Conservation (phyloP, 169 alveolate genomes). For the Plasmodium relictum region DNA sequence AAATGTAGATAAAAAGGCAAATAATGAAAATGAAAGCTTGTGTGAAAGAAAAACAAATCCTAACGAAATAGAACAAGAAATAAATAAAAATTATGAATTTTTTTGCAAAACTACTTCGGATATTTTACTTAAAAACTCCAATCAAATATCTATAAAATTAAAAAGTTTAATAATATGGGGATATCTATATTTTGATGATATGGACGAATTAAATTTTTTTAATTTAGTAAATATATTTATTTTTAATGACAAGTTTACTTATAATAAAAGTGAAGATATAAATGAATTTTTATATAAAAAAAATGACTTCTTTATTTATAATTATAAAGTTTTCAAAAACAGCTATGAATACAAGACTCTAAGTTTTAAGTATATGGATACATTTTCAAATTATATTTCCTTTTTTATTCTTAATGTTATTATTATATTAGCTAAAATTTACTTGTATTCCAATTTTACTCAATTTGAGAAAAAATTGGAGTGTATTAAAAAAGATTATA, state of each 20-base stretch:
- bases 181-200: conserved; percentile 37
- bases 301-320: conserved; percentile 46
- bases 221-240: conserved; percentile 39
- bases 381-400: conserved; percentile 21
- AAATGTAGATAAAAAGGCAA: too few relatives aligned
- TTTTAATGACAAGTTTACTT: conserved; percentile 12
- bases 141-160: conserved; percentile 20
- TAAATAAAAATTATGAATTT: neutral
- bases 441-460: neutral
- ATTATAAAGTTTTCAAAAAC: conserved; percentile 33
- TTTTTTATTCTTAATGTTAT: conserved; percentile 10
- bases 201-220: conserved; percentile 59
- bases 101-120: neutral
- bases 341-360: conserved; percentile 39
- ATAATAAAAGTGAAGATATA: conserved; percentile 11
- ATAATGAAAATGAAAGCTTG: too few relatives aligned
- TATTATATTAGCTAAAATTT: neutral
- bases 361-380: conserved; percentile 31
- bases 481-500: neutral
- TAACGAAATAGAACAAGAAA: too few relatives aligned
- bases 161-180: conserved; percentile 62
- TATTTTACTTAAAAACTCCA: neutral
- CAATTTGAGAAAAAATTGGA: neutral
- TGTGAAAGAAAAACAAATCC: too few relatives aligned
- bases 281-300: conserved; percentile 17